These are phyloP conservation scores for Exobasidium rhododendri DNA, from an alignment of 1,284 basidiomycete genomes.

Conservation along the genomic window DNA sequence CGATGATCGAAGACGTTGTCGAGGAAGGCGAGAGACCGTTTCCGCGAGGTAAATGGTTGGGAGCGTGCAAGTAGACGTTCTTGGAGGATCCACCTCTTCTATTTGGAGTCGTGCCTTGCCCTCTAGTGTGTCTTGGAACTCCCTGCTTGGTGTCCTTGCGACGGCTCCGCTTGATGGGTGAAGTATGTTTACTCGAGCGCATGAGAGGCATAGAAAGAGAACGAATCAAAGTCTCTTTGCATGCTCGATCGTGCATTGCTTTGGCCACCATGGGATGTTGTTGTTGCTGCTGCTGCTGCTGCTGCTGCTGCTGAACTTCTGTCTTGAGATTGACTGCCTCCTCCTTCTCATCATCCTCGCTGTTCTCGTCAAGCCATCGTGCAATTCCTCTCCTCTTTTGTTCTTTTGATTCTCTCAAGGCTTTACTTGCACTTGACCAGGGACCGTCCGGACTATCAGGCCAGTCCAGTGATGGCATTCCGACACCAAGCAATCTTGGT, in stretches of 20 bases:
- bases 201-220: slow-evolving; percentile 14
- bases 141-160: slow-evolving; percentile 15
- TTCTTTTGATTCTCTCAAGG: neutral
- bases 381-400: slow-evolving; percentile 8
- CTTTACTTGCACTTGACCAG: slow-evolving; percentile 3
- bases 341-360: slow-evolving; percentile 1
- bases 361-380: slow-evolving; percentile 15
- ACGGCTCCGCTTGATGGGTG: slow-evolving; percentile 7
- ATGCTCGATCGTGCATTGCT: slow-evolving; percentile 35
- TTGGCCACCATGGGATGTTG: slow-evolving; percentile 49
- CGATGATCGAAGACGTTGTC: slow-evolving; percentile 23
- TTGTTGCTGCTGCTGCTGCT: slow-evolving; percentile 20
- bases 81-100: neutral
- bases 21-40: neutral
- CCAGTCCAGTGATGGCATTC: slow-evolving; percentile 7
- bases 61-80: neutral
- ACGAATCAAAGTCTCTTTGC: neutral
- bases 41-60: neutral
- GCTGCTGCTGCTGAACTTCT: too few relatives aligned
- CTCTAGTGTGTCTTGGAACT: neutral
- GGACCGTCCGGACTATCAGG: slow-evolving; percentile 4
- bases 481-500: neutral
- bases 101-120: neutral
- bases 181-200: slow-evolving; percentile 21
- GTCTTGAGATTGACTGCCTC: neutral